Evolutionary conservation across 2,329 filamentous ascomycete species (phyloP), one percentile per base, ranked within the genome.

Genomic region (Cladophialophora carrionii): DNA sequence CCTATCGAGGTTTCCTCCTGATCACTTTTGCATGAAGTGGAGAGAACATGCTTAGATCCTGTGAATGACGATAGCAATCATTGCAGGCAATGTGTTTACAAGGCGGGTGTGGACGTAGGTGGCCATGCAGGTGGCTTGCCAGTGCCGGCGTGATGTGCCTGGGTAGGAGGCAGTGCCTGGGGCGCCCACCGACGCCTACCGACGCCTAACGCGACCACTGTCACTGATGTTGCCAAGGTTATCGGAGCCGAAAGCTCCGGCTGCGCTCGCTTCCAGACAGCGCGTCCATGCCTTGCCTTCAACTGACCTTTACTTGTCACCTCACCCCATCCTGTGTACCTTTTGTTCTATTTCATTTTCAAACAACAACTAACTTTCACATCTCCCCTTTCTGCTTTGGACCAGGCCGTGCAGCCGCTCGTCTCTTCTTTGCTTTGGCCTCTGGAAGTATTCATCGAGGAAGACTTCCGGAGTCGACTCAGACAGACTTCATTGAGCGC

Each of bases 1-100:
- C 41, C 41, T 68, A 63, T 53, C 52, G 59, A 62, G 52, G 43
- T 59, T 68, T 70, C 57, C 68, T 64, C 62, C 63, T 66, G 22
- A 64, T 56, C 22, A 31, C 61, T 41, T 69, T 65, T 32, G 64
- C 67, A 62, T 67, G 64, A 29, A 65, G 48, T 24, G 67, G 67
- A 24, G 67, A 69, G 62, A 69, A 69, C 67, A 69, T 69, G 59
- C 62, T 67, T 65, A 49, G 20, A 43, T 20, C 37, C 20, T 41
- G 48, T 29, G 32, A 14, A 29, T 24, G 31, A 37, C 29, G 20
- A 8, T 31, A 37, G n/a, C 26, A 12, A 26, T 60, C 46, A 37
- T 37, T 52, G 57, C 5, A 14, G 24, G 8, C 20, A 41, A 20
- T 46, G 49, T 60, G 57, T 60, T 60, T 60, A 53, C 57, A 60